Evolutionary conservation across 305 asterid species (phyloP).

Genomic region (Fraxinus ornus): DNA sequence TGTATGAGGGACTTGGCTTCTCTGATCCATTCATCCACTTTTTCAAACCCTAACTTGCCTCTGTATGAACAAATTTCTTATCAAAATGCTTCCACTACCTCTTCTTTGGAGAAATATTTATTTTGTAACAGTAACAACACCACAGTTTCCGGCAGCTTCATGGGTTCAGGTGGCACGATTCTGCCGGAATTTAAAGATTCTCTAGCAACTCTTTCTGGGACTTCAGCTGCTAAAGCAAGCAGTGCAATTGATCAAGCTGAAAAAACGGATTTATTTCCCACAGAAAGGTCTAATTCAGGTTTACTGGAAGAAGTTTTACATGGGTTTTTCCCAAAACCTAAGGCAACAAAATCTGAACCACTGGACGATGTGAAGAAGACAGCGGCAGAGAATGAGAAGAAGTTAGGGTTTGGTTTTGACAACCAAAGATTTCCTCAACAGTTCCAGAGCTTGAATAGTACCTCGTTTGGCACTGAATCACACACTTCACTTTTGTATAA

Average conservation of each 20-base stretch:
- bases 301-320: constrained; percentile 63
- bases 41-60: constrained; percentile 45
- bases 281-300: constrained; percentile 69
- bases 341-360: constrained; percentile 24
- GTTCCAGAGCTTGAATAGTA: constrained; percentile 19
- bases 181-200: constrained; percentile 13
- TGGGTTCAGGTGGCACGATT: neutral
- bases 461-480: constrained; percentile 25
- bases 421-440: constrained; percentile 24
- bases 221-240: neutral
- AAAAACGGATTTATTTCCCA: constrained; percentile 50
- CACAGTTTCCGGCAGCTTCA: neutral
- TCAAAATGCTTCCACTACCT: too few species aligned
- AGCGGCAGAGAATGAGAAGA: constrained; percentile 11
- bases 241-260: constrained; percentile 6
- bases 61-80: neutral
- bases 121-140: too few species aligned
- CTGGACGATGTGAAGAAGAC: neutral
- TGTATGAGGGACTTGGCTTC: constrained; percentile 11
- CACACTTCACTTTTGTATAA: constrained; percentile 25
- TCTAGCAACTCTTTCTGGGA: neutral
- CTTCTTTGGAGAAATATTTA: too few species aligned
- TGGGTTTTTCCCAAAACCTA: constrained; percentile 70
- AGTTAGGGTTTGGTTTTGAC: constrained; percentile 30
- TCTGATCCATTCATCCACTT: constrained; percentile 14